Percentiles rank a stretch among this genome's conserved stretches.
phyloP scores from a whole-genome alignment of 352 stramenopile species.

The Pythium phragmitis region DNA sequence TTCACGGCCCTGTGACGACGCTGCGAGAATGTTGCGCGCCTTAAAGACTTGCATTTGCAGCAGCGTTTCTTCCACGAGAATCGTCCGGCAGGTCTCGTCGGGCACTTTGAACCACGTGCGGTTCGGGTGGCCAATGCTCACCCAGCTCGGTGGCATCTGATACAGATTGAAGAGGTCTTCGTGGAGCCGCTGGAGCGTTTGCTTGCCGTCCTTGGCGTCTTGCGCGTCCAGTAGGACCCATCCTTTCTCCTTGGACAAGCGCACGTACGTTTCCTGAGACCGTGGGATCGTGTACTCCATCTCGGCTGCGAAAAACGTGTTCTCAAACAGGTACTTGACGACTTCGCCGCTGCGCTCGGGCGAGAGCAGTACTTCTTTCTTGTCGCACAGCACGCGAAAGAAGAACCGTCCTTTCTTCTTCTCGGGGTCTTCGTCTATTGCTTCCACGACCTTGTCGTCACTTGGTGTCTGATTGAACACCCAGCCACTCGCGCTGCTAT shows the following conservation, averaged over 20 bases:
- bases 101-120: conserved; percentile 84
- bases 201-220: conserved; percentile 12
- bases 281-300: conserved; percentile 80
- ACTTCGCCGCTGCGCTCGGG: conserved; percentile 68
- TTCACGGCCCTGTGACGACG: conserved; percentile 70
- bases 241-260: conserved; percentile 75
- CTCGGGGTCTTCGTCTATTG: conserved; percentile 68
- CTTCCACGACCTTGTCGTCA: conserved; percentile 66
- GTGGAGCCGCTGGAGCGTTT: conserved; percentile 61
- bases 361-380: conserved; percentile 75
- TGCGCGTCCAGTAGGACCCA: conserved; percentile 62
- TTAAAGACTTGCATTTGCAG: conserved; percentile 77
- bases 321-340: conserved; percentile 58
- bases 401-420: conserved; percentile 85
- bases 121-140: conserved; percentile 74
- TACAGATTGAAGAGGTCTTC: conserved; percentile 82
- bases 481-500: conserved; percentile 55
- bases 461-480: conserved; percentile 65
- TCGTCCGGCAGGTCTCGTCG: conserved; percentile 55
- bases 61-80: conserved; percentile 72
- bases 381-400: conserved; percentile 65
- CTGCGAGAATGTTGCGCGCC: conserved; percentile 62
- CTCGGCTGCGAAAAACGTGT: conserved; percentile 74
- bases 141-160: conserved; percentile 71
- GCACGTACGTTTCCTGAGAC: conserved; percentile 71